Base-by-base conservation (phyloP, 1,284 basidiomycete genomes). In the Entoloma clypeatum region DNA sequence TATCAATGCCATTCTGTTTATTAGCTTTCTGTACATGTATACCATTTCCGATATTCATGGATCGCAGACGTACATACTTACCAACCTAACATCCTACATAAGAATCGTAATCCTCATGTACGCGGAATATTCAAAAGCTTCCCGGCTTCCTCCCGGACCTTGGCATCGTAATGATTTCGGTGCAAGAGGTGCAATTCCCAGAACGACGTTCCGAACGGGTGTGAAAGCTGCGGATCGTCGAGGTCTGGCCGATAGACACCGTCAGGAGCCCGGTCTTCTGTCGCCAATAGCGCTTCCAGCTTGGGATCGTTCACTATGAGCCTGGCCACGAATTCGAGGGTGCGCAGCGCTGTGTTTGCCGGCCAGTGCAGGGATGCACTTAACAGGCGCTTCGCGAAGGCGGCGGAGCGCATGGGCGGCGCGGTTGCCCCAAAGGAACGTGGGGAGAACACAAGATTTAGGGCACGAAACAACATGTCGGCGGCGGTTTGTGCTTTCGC, bases 311-410 rank as follows among this genome's bases (percentile, higher is more conserved):
- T 83, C 37, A 73, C 77, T 37, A 95, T 65, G 47, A 98, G 68
- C 36, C 69, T 71, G 29, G 69, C 68, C 5, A 94, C 80, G 51
- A 95, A 88, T 19, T 77, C 75, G 22, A 98, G 62, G 11, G 84
- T 69, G 30, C 83, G 81, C 33, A 83, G 63, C 14, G 81, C 77
- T 7, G 77, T 74, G 2, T 63, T 55, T 1, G 89, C 72, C 0
- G 94, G 79, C 79, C 92, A 90, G 56, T 87, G 80, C 33, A 97
- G 69, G 9, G 84, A 79, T 18, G 83, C 82, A 34, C 77, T 78
- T 19, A 92, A 69, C 28, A 99, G 72, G 18, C 96, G 86, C 67
- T 98, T 98, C 41, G 87, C 77, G 61, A 99, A 98, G 2, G 94
- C 90, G 14, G 92, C 90, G 17, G 81, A 75, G 49, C 92, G 82